Conservation (phyloP, 2,329 filamentous ascomycete species). For the Blastomyces percursus region DNA sequence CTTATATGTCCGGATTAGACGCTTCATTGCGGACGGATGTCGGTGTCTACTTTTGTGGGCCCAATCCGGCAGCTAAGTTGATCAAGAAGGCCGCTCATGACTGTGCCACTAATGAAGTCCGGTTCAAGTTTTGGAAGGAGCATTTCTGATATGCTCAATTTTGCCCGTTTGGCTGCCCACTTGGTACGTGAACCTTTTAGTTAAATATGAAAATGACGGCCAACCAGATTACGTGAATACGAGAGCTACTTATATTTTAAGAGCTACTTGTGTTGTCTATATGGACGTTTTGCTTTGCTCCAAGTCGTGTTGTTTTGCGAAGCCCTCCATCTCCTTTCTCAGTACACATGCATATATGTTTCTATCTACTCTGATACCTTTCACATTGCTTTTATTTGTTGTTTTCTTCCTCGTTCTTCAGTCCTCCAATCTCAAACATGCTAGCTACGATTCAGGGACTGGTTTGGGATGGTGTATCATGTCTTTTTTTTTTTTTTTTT, state of each 20-base stretch:
- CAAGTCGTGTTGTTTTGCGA: background rate
- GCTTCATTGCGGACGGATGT: conserved; percentile 68
- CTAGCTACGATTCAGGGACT: background rate
- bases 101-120: conserved; percentile 64
- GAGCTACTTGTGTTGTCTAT: background rate
- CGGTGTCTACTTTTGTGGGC: conserved; percentile 96
- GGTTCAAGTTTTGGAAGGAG: conserved; percentile 99
- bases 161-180: background rate
- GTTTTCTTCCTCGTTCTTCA: background rate
- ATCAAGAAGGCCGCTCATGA: conserved; percentile 72
- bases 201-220: background rate
- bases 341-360: background rate
- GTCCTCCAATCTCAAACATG: background rate
- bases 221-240: background rate
- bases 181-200: background rate
- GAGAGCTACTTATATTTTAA: background rate
- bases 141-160: conserved; percentile 44
- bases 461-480: background rate
- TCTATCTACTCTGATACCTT: background rate
- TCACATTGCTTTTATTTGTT: conserved; percentile 8
- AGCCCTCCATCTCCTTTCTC: background rate
- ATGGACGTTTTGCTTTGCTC: background rate
- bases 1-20: conserved; percentile 74
- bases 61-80: conserved; percentile 64
- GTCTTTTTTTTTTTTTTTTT: background rate